Evolutionary conservation across 495 filamentous ascomycete species (phyloP).

Genomic region (Penicillium manginii): DNA sequence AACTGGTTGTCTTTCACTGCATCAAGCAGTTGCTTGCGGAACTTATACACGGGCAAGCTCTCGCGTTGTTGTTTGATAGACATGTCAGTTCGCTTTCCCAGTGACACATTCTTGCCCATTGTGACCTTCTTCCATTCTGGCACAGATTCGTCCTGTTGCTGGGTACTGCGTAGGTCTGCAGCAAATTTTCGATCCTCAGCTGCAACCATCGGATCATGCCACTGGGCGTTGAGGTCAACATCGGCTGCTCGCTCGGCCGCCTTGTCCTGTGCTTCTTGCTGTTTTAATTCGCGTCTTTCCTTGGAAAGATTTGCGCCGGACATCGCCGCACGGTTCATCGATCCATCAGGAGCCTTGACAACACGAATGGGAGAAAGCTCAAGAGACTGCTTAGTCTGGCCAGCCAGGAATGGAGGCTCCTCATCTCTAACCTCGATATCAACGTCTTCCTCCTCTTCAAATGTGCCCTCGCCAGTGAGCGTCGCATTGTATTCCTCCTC

Average conservation of each 20-base stretch:
- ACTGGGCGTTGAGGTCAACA: slow-evolving; percentile 87
- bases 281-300: slow-evolving; percentile 84
- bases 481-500: slow-evolving; percentile 93
- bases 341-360: slow-evolving; percentile 96
- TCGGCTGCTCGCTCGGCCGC: slow-evolving; percentile 77
- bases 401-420: slow-evolving; percentile 93
- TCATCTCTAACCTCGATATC: slow-evolving; percentile 97
- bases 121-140: slow-evolving; percentile 93
- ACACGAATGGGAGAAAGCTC: slow-evolving; percentile 95
- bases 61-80: slow-evolving; percentile 95
- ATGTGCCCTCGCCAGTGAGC: slow-evolving; percentile 79
- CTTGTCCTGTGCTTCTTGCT: slow-evolving; percentile 84
- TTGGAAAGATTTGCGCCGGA: slow-evolving; percentile 87
- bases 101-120: slow-evolving; percentile 77
- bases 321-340: slow-evolving; percentile 93
- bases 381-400: slow-evolving; percentile 93
- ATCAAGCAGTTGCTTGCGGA: slow-evolving; percentile 84
- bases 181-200: slow-evolving; percentile 87
- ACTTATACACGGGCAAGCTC: slow-evolving; percentile 86
- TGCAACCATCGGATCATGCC: slow-evolving; percentile 94
- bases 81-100: slow-evolving; percentile 88
- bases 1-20: slow-evolving; percentile 88
- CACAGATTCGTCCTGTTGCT: slow-evolving; percentile 64
- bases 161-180: slow-evolving; percentile 69
- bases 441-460: slow-evolving; percentile 95